phyloP scores from a whole-genome alignment of 805 yeast species.

The Suhomyces xylopsoci region DNA sequence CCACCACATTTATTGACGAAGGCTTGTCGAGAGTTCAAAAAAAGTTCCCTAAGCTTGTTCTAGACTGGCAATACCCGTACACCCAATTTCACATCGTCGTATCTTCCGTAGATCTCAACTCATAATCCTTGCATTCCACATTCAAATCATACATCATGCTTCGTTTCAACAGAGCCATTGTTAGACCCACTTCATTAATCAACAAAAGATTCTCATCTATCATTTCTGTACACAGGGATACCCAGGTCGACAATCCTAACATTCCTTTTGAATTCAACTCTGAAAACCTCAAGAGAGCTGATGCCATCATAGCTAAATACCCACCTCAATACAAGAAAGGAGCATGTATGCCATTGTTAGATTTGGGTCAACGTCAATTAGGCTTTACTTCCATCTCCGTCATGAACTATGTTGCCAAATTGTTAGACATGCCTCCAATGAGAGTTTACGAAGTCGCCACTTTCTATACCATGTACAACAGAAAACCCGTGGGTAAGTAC shows the following conservation, averaged over 20 bases:
- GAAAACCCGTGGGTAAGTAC: slow-evolving; percentile 81
- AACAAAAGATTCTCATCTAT: slow-evolving; percentile 36
- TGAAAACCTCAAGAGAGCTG: slow-evolving; percentile 66
- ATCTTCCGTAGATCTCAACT: not conserved
- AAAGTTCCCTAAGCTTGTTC: not conserved
- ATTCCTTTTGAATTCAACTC: slow-evolving; percentile 70
- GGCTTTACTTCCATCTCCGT: slow-evolving; percentile 85
- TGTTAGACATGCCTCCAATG: slow-evolving; percentile 89
- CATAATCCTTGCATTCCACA: not conserved
- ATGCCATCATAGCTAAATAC: slow-evolving; percentile 70
- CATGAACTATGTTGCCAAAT: slow-evolving; percentile 84
- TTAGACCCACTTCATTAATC: slow-evolving; percentile 12
- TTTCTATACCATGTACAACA: slow-evolving; percentile 86
- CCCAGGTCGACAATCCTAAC: slow-evolving; percentile 60
- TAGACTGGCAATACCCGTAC: not conserved
- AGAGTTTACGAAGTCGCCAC: slow-evolving; percentile 92
- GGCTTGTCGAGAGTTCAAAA: not conserved
- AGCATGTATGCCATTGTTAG: slow-evolving; percentile 84
- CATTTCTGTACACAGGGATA: slow-evolving; percentile 69
- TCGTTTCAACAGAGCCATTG: slow-evolving; percentile 15
- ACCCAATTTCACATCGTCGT: not conserved
- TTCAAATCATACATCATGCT: slow-evolving; percentile 15
- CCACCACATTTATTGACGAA: not conserved
- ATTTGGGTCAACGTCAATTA: slow-evolving; percentile 81
- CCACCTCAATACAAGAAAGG: slow-evolving; percentile 86